These are phyloP conservation scores for Aspergillus sparsus DNA, from an alignment of 495 filamentous ascomycete species.

Conservation along the genomic window DNA sequence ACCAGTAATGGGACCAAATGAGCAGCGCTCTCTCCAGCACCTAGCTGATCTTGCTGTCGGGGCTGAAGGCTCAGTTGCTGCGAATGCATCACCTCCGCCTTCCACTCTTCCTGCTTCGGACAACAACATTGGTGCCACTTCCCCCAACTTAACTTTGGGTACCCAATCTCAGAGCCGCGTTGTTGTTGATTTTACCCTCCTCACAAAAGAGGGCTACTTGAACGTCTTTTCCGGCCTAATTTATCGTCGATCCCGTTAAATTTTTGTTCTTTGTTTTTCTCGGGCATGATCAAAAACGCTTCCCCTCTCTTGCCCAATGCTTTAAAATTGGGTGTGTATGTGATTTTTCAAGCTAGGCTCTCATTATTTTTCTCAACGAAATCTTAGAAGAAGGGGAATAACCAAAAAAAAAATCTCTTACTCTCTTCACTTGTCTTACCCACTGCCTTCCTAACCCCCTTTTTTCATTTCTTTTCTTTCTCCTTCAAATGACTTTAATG, in stretches of 20 bases:
- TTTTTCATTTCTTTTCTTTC: conserved; percentile 7
- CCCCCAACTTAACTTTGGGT: conserved; percentile 32
- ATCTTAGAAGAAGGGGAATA: conserved; percentile 1
- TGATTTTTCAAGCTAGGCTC: background rate
- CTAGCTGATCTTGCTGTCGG: conserved; percentile 64
- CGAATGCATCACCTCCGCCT: conserved; percentile 38
- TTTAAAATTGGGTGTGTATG: background rate
- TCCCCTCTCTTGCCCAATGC: no score
- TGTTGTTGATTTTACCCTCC: conserved; percentile 47
- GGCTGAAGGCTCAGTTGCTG: conserved; percentile 45
- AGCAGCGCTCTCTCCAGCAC: conserved; percentile 59
- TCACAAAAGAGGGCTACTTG: conserved; percentile 48
- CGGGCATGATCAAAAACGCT: background rate
- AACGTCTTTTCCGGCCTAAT: conserved; percentile 49
- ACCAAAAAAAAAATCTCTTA: conserved; percentile 4
- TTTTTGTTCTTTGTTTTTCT: background rate
- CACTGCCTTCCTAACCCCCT: background rate
- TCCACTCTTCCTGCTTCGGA: conserved; percentile 35
- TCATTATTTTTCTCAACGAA: conserved; percentile 13
- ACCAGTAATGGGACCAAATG: conserved; percentile 48
- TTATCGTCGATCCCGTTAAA: conserved; percentile 39
- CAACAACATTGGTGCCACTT: conserved; percentile 31
- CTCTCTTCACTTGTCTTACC: background rate
- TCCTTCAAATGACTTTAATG: background rate
- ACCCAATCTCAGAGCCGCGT: conserved; percentile 36